A percentile compares a stretch with the other conserved stretches of the same genome.
Conservation (phyloP, 805 yeast genomes). For the Yarrowia deformans region DNA sequence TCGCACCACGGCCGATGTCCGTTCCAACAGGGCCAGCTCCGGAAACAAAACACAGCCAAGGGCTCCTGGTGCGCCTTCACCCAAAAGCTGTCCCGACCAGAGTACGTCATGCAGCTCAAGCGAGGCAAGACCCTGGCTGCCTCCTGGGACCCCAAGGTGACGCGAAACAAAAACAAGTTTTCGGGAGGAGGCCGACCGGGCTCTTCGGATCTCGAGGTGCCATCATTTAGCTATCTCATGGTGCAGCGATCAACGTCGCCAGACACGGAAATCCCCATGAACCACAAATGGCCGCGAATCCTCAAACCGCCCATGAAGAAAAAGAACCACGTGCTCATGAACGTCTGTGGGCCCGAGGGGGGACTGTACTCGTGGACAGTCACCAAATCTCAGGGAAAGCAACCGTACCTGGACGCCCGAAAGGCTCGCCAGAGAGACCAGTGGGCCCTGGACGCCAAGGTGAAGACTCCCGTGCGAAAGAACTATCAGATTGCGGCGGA, state of each 20-base stretch:
- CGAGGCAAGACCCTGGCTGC: slow-evolving; percentile 78
- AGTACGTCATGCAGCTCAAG: slow-evolving; percentile 80
- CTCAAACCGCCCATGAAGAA: slow-evolving; percentile 71
- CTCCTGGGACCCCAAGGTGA: slow-evolving; percentile 67
- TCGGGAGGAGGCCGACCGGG: slow-evolving; percentile 82
- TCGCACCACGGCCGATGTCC: slow-evolving; percentile 89
- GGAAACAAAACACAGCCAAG: slow-evolving; percentile 65
- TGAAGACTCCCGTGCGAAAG: slow-evolving; percentile 23
- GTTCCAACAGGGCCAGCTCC: slow-evolving; percentile 66
- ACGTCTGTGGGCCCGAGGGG: slow-evolving; percentile 81
- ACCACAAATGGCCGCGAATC: slow-evolving; percentile 72
- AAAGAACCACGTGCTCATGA: slow-evolving; percentile 81
- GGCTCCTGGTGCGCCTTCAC: slow-evolving; percentile 81
- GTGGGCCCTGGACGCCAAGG: slow-evolving; percentile 78
- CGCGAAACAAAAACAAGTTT: slow-evolving; percentile 58
- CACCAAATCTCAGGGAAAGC: slow-evolving; percentile 76
- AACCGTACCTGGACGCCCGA: slow-evolving; percentile 86
- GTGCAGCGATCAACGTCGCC: slow-evolving; percentile 62
- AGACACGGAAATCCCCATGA: slow-evolving; percentile 45
- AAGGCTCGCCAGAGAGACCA: slow-evolving; percentile 84
- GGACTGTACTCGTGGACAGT: slow-evolving; percentile 86
- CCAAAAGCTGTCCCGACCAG: slow-evolving; percentile 77
- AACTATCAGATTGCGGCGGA: slow-evolving; percentile 21
- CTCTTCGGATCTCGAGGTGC: slow-evolving; percentile 72
- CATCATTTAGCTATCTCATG: slow-evolving; percentile 76